Percentiles rank a stretch among this genome's conserved stretches.
These are phyloP conservation scores for Auricularia sp. DNA, from an alignment of 768 basidiomycete species.

Conservation along the genomic window DNA sequence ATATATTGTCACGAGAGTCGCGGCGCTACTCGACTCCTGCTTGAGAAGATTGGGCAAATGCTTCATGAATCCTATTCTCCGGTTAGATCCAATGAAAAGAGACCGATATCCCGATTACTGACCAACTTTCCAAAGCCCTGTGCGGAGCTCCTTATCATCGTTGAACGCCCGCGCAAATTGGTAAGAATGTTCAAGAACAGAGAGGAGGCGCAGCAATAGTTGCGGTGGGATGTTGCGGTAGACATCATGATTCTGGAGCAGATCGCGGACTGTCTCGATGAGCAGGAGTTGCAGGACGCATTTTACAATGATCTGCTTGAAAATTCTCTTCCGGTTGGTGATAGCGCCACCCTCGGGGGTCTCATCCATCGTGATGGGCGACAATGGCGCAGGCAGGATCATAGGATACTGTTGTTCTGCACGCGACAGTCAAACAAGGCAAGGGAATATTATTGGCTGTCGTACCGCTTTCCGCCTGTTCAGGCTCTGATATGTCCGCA, in stretches of 20 bases:
- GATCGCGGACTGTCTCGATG: conserved; percentile 94
- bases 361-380: conserved; percentile 42
- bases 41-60: conserved; percentile 95
- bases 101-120: conserved; percentile 26
- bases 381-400: conserved; percentile 82
- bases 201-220: conserved; percentile 88
- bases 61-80: conserved; percentile 89
- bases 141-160: conserved; percentile 93
- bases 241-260: conserved; percentile 84
- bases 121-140: conserved; percentile 99
- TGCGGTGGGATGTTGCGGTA: conserved; percentile 91
- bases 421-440: background rate
- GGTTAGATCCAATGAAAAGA: background rate
- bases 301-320: conserved; percentile 99
- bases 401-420: conserved; percentile 55
- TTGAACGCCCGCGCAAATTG: conserved; percentile 97
- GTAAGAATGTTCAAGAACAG: conserved; percentile 92
- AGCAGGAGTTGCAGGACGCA: conserved; percentile 93
- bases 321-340: conserved; percentile 69
- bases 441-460: too few relatives aligned
- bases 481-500: conserved; percentile 56
- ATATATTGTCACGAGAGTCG: conserved; percentile 86
- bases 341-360: conserved; percentile 38
- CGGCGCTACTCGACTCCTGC: conserved; percentile 95
- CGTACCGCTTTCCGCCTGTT: conserved; percentile 38